These are phyloP conservation scores for Tricholoma sp. DNA, from an alignment of 768 basidiomycete species.

Conservation along the genomic window DNA sequence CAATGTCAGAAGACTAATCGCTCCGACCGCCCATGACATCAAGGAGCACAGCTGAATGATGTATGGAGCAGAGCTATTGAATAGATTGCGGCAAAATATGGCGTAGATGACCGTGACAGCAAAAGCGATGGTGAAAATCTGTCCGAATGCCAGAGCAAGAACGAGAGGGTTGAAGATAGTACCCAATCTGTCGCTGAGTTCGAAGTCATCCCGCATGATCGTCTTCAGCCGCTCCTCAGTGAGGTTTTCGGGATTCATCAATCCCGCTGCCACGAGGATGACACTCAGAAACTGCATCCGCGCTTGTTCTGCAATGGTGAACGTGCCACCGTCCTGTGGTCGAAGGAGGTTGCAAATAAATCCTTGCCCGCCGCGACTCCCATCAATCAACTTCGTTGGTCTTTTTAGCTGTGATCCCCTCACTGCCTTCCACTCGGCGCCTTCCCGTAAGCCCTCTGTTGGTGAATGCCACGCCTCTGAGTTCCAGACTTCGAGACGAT, in stretches of 20 bases:
- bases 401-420: not conserved
- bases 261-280: not conserved
- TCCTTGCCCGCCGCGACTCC: not conserved
- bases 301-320: not conserved
- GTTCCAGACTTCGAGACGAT: not conserved
- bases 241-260: not conserved
- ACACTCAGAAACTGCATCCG: not conserved
- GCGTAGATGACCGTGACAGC: not conserved
- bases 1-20: not conserved
- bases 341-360: not conserved
- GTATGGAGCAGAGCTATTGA: not conserved
- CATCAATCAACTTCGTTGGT: not conserved
- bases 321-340: not conserved
- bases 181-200: not conserved
- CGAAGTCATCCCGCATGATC: not conserved
- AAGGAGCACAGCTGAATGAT: not conserved
- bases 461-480: not conserved
- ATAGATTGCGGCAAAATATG: not conserved
- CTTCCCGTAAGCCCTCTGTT: not conserved
- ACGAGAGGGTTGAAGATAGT: not conserved
- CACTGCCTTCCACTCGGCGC: not conserved
- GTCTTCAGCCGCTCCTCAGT: not conserved
- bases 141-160: not conserved
- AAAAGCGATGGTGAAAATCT: not conserved
- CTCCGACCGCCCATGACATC: not conserved